Base-by-base conservation (phyloP, 805 yeast genomes). In the Suhomyces vadensis region DNA sequence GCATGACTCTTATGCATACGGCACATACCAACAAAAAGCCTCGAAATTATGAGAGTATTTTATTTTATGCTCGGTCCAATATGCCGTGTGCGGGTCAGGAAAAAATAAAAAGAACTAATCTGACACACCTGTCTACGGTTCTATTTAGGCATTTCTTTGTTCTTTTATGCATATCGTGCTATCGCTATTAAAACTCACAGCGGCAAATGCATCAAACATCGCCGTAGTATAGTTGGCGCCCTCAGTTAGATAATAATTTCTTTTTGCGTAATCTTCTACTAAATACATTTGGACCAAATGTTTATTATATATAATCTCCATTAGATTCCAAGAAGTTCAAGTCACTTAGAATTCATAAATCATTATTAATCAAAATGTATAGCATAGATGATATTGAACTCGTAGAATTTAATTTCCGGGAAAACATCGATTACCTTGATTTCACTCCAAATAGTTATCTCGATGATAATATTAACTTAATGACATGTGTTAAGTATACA, bases 361-460 rank as follows among this genome's bases (percentile, higher is more conserved):
- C 10, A 29, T 11, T 3, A 29, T 3, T 20, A 29, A 8, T 23
- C 10, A n/a, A 14, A 14, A 42, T 37, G 45, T 19, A 20, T 17
- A 17, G 31, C n/a, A 37, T 31, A 37, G 45, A 42, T 38, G 45
- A 42, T 25, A 31, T 23, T 25, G 33, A 31, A 14, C 31, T 26
- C 21, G 17, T n/a, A 14, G 19, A 35, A 29, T 26, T 38, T n/a
- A 22, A 29, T 20, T 50, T 38, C 39, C 13, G 17, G 38, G 56
- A 65, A 43, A 68, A 67, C 47, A 53, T 65, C 35, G 73, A 68
- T 49, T 68, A 67, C 53, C 53, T 66, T 49, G 46, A 24, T 29
- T 23, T 26, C 9, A n/a, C 35, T 21, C 24, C 33, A 5, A 25
- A 46, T 36, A n/a, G 11, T n/a, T 42, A 46, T 24, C 43, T 45